Percentiles rank a stretch among this genome's conserved stretches.
Conservation (phyloP, 2,329 filamentous ascomycete genomes). For the Penicillium polonicum region DNA sequence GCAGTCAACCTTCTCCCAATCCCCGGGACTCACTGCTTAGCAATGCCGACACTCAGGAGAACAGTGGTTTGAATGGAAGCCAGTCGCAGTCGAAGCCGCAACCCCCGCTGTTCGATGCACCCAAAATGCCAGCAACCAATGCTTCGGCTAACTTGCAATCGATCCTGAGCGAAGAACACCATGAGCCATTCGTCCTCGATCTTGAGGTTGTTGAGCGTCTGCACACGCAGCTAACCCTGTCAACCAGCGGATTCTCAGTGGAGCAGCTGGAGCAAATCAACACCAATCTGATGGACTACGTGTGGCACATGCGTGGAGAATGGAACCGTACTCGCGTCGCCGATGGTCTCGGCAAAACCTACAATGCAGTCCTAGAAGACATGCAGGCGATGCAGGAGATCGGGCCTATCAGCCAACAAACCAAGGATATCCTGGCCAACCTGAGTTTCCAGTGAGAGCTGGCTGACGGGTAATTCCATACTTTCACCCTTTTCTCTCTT, state of each 20-base stretch:
- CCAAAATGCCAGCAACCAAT: constrained; percentile 27
- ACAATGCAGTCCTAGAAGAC: constrained; percentile 64
- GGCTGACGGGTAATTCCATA: neutral
- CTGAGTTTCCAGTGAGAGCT: constrained; percentile 17
- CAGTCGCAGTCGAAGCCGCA: constrained; percentile 41
- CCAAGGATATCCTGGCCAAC: constrained; percentile 32
- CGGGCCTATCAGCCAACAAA: constrained; percentile 36
- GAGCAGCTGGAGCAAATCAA: constrained; percentile 96
- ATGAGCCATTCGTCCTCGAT: constrained; percentile 44
- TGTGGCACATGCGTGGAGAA: constrained; percentile 76
- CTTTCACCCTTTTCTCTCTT: constrained; percentile 1
- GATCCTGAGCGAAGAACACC: constrained; percentile 34
- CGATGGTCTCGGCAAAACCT: constrained; percentile 62
- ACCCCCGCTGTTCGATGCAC: constrained; percentile 42
- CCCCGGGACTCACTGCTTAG: constrained; percentile 25
- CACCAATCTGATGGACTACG: constrained; percentile 81
- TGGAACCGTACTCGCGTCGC: constrained; percentile 81
- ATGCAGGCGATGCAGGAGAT: constrained; percentile 57
- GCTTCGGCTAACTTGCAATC: constrained; percentile 33
- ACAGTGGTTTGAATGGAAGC: constrained; percentile 33
- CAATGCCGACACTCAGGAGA: constrained; percentile 27
- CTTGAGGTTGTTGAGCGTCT: constrained; percentile 56
- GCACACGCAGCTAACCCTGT: constrained; percentile 61
- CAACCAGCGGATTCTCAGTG: constrained; percentile 75
- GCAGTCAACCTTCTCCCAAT: constrained; percentile 35